phyloP scores from a whole-genome alignment of 352 stramenopile species.

The Globisporangium solare region DNA sequence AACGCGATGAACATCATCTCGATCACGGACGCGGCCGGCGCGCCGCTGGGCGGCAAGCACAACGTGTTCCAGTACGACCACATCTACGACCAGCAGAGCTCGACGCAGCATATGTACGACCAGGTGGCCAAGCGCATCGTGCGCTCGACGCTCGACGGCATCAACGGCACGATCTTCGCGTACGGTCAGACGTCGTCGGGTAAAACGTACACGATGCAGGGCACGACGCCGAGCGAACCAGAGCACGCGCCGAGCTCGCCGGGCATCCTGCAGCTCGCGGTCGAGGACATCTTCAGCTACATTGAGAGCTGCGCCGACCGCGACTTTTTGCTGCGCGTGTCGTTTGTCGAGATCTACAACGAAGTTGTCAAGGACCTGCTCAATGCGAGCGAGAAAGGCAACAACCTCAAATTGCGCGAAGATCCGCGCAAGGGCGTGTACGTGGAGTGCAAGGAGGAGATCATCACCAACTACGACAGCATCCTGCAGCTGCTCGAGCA shows the following conservation, averaged over 20 bases:
- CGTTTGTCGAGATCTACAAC: constrained; percentile 99
- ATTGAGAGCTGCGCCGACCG: constrained; percentile 78
- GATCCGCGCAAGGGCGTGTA: constrained; percentile 95
- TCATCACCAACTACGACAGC: constrained; percentile 82
- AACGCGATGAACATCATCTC: constrained; percentile 43
- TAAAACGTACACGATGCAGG: constrained; percentile 97
- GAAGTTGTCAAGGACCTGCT: constrained; percentile 97
- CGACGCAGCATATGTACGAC: constrained; percentile 55
- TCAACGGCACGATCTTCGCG: constrained; percentile 92
- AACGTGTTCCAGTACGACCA: constrained; percentile 82
- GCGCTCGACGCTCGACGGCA: constrained; percentile 57
- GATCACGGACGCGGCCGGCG: constrained; percentile 45
- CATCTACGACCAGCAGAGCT: constrained; percentile 55
- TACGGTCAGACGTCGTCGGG: constrained; percentile 95
- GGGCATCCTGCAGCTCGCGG: constrained; percentile 90
- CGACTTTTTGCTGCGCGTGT: constrained; percentile 94
- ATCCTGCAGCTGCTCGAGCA: constrained; percentile 52
- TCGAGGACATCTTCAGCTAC: constrained; percentile 92
- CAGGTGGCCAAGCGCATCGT: constrained; percentile 68
- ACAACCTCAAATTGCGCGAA: constrained; percentile 87
- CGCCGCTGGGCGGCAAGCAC: constrained; percentile 51
- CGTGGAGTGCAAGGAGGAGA: constrained; percentile 94
- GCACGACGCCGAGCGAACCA: constrained; percentile 17
- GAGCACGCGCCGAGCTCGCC: constrained; percentile 23
- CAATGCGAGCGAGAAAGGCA: constrained; percentile 33